Conservation (phyloP, 2,329 filamentous ascomycete genomes). For the Endocalyx cinctus region DNA sequence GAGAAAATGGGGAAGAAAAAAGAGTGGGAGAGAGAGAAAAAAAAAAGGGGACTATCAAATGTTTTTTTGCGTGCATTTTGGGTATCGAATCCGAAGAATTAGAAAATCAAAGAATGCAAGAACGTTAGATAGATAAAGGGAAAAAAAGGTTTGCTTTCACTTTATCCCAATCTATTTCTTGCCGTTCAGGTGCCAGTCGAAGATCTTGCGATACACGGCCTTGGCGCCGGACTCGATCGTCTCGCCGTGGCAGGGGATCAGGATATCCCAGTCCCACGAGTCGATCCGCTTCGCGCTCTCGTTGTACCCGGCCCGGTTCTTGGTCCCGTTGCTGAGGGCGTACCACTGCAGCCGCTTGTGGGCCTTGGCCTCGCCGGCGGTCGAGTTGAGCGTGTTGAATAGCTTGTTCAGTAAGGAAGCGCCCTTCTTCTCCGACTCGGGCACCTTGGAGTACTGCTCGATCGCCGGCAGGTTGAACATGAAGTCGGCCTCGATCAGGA, state of each 20-base stretch:
- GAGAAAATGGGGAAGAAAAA: no score
- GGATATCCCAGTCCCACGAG: conserved; percentile 76
- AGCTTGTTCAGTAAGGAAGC: conserved; percentile 37
- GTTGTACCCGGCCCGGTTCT: conserved; percentile 64
- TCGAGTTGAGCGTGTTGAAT: conserved; percentile 53
- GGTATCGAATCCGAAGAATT: no score
- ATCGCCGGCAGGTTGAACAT: conserved; percentile 85
- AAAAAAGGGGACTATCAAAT: no score
- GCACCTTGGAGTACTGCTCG: conserved; percentile 72
- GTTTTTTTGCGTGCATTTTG: no score
- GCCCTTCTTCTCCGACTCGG: conserved; percentile 37
- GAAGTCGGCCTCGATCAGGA: conserved; percentile 84
- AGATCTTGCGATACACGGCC: conserved; percentile 69
- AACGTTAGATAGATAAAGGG: no score
- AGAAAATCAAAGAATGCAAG: no score
- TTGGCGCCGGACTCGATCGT: conserved; percentile 72
- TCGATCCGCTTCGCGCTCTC: conserved; percentile 65
- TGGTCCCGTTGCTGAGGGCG: conserved; percentile 43
- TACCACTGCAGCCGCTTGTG: conserved; percentile 85
- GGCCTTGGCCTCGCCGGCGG: conserved; percentile 62
- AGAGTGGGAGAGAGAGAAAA: no score
- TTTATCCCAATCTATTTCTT: conserved; percentile 27
- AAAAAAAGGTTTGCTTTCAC: no score
- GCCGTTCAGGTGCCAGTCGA: conserved; percentile 72
- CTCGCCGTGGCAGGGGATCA: conserved; percentile 94